phyloP scores from a whole-genome alignment of 1,284 basidiomycete genomes.

The Golubevia sp. region DNA sequence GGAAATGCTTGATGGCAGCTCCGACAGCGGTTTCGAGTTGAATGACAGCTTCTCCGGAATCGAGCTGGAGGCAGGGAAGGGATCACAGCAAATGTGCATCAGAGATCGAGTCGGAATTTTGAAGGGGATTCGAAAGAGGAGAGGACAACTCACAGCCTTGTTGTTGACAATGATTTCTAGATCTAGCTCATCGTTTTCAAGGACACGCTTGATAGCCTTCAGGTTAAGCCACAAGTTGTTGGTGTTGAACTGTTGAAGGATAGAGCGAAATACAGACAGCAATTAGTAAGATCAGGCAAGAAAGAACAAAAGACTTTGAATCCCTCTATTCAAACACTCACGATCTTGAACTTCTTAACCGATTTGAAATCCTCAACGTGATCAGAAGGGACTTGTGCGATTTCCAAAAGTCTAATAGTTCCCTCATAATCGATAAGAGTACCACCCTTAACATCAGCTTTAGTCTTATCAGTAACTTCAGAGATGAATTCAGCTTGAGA shows the following conservation, averaged over 20 bases:
- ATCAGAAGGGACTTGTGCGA: slow-evolving; percentile 96
- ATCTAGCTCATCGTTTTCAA: slow-evolving; percentile 80
- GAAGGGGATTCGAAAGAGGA: too few species aligned
- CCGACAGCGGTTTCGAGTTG: slow-evolving; percentile 97
- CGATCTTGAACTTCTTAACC: slow-evolving; percentile 65
- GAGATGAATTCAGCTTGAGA: slow-evolving; percentile 62
- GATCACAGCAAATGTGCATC: background rate
- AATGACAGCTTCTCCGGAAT: slow-evolving; percentile 74
- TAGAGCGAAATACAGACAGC: background rate
- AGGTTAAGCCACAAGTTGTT: slow-evolving; percentile 99
- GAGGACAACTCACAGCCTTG: slow-evolving; percentile 67
- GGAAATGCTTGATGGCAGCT: slow-evolving; percentile 97
- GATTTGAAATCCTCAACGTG: slow-evolving; percentile 99
- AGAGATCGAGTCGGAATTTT: too few species aligned
- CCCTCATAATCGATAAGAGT: slow-evolving; percentile 94
- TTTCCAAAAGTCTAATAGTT: slow-evolving; percentile 89
- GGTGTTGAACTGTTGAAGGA: slow-evolving; percentile 64
- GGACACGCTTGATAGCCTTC: slow-evolving; percentile 84
- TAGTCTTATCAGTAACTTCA: slow-evolving; percentile 96
- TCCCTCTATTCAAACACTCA: background rate
- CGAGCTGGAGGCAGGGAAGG: slow-evolving; percentile 16
- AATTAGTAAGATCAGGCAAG: slow-evolving; percentile 1
- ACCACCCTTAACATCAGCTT: slow-evolving; percentile 99
- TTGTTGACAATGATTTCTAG: slow-evolving; percentile 96
- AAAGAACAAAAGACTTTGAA: slow-evolving; percentile 9